Percentiles rank a stretch among this genome's conserved stretches.
These are phyloP conservation scores for Aspergillus ruber DNA, from an alignment of 2,329 filamentous ascomycete species.

Conservation along the genomic window DNA sequence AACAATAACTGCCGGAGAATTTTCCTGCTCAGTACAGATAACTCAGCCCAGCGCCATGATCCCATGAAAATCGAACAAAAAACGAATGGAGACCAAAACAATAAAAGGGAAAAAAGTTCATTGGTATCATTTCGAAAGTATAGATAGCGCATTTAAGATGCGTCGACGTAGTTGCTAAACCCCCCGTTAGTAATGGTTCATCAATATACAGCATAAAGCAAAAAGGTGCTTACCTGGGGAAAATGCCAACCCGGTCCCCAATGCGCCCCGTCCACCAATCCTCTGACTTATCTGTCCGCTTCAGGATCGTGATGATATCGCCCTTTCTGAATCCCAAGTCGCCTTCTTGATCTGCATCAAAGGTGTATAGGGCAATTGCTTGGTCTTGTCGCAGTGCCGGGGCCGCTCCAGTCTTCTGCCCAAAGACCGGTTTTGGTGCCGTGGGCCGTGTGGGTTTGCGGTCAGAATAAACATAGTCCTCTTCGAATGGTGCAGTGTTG, in stretches of 20 bases:
- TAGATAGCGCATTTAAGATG: slow-evolving; percentile 17
- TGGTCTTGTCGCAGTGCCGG: slow-evolving; percentile 56
- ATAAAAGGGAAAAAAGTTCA: slow-evolving; percentile 1
- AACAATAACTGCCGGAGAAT: neutral
- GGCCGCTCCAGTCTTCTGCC: slow-evolving; percentile 38
- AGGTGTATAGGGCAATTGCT: slow-evolving; percentile 85
- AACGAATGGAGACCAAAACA: neutral
- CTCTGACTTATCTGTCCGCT: slow-evolving; percentile 86
- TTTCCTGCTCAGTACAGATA: neutral
- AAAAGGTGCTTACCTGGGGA: slow-evolving; percentile 61
- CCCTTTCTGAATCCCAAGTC: slow-evolving; percentile 97
- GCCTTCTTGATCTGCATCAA: slow-evolving; percentile 87
- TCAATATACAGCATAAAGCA: neutral
- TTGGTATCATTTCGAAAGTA: slow-evolving; percentile 18
- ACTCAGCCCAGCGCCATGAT: neutral
- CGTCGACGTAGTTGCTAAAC: slow-evolving; percentile 33
- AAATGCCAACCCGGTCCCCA: slow-evolving; percentile 79
- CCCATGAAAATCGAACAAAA: neutral
- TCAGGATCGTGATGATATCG: slow-evolving; percentile 87
- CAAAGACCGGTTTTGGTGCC: slow-evolving; percentile 83
- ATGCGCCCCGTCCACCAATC: slow-evolving; percentile 98
- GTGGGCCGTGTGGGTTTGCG: slow-evolving; percentile 69
- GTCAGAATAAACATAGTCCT: slow-evolving; percentile 52
- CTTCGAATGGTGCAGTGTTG: slow-evolving; percentile 34
- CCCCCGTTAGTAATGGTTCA: slow-evolving; percentile 5